Conservation (phyloP, 768 basidiomycete genomes). For the Lactarius pseudohatsudake region DNA sequence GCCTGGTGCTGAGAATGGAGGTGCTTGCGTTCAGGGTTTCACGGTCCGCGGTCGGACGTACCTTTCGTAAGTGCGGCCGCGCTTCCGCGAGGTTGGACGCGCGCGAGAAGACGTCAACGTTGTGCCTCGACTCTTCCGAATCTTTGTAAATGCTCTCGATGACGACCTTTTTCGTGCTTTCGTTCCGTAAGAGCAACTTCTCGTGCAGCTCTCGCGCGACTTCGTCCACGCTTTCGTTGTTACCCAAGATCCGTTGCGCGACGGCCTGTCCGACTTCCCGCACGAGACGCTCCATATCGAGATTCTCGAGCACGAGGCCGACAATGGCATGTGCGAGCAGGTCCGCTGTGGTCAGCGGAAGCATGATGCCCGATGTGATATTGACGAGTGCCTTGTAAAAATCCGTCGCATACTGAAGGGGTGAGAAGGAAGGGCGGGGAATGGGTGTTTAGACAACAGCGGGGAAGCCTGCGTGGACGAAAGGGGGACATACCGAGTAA, state of each 20-base stretch:
- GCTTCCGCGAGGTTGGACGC: slow-evolving; percentile 72
- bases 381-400: slow-evolving; percentile 91
- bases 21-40: not conserved
- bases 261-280: slow-evolving; percentile 93
- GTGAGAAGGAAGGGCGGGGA: slow-evolving; percentile 14
- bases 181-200: slow-evolving; percentile 84
- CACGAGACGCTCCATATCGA: slow-evolving; percentile 97
- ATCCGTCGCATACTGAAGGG: slow-evolving; percentile 78
- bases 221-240: slow-evolving; percentile 95
- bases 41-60: slow-evolving; percentile 38
- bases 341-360: slow-evolving; percentile 93
- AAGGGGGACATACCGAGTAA: slow-evolving; percentile 62
- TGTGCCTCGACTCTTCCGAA: slow-evolving; percentile 84
- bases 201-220: slow-evolving; percentile 94
- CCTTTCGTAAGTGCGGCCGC: slow-evolving; percentile 75
- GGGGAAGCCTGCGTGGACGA: not conserved
- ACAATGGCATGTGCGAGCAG: slow-evolving; percentile 94
- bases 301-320: slow-evolving; percentile 93
- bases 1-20: not conserved
- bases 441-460: not conserved
- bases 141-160: slow-evolving; percentile 97
- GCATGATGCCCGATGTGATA: slow-evolving; percentile 94
- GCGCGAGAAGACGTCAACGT: slow-evolving; percentile 81
- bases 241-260: slow-evolving; percentile 86
- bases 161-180: slow-evolving; percentile 95